Evolutionary conservation across 345 rosid species (phyloP).

Genomic region (Adansonia digitata): DNA sequence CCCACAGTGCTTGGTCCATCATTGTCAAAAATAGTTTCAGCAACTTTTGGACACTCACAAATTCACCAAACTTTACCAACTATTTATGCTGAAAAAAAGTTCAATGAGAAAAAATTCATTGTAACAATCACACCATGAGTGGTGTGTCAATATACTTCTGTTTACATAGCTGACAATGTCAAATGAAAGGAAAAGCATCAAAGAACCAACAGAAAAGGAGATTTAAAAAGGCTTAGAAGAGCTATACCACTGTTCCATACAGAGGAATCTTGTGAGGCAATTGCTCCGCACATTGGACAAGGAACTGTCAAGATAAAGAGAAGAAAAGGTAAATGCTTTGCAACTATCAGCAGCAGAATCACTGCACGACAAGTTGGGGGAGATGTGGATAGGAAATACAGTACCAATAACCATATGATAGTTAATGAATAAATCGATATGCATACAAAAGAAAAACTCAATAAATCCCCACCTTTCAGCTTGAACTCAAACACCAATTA

Average conservation of each 20-base stretch:
- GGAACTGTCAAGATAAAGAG: constrained; percentile 47
- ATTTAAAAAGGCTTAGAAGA: constrained; percentile 14
- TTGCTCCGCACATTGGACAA: constrained; percentile 78
- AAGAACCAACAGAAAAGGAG: not conserved
- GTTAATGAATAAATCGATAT: too few species aligned
- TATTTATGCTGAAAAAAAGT: not conserved
- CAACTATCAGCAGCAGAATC: too few species aligned
- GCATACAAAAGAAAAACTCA: not conserved
- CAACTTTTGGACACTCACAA: not conserved
- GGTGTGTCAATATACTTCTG: not conserved
- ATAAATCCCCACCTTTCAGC: too few species aligned
- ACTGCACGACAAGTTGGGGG: too few species aligned
- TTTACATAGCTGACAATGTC: not conserved
- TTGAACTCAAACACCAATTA: not conserved
- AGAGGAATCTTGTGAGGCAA: constrained; percentile 95
- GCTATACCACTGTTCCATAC: constrained; percentile 77
- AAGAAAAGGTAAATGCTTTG: too few species aligned
- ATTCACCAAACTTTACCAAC: not conserved
- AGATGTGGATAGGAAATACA: too few species aligned
- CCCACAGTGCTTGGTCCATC: not conserved
- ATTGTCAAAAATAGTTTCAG: not conserved
- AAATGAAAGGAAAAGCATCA: not conserved
- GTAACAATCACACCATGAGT: not conserved
- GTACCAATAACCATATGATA: too few species aligned
- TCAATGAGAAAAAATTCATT: not conserved